Base-by-base conservation (phyloP, 495 filamentous ascomycete species). In the Penicillium cataractarum region DNA sequence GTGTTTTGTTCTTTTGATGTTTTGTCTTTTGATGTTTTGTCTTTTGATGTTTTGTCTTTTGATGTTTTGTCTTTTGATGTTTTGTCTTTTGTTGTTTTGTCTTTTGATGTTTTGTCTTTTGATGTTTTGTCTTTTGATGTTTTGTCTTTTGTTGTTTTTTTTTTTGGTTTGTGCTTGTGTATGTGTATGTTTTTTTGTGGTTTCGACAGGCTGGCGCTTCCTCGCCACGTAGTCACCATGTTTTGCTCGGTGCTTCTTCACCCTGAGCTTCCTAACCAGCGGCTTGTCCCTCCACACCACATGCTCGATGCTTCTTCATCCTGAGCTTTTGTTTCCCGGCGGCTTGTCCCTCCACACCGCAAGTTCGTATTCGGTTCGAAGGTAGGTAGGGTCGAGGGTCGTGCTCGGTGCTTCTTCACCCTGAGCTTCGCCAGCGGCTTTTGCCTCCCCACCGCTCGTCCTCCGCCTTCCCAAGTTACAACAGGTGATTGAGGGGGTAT, bases 241-340 rank as follows among this genome's bases (percentile, higher is more conserved):
- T 9, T 46, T 21, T 46, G 42, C 42, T 46, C 21, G 42, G 42
- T 46, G 42, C 42, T 46, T 46, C 42, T 46, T 46, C 42, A 46
- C 42, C 42, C 42, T 46, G 40, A 44, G 40, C 40, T 44, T 13
- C 35, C 22, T 44, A 8, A 21, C 40, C 40, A 44, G 40, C 19
- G 40, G 40, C 19, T 44, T 44, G 40, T 44, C 19, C 40, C 40
- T 10, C 40, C 40, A 1, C 40, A 37, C 40, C 40, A 19, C 40
- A 21, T 21, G n/a, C n/a, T 21, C 6, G 19, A 9, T 44, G 40
- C 40, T 44, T 44, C 40, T 44, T 44, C 40, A 44, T 10, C 40
- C 40, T 44, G 6, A 46, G 21, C 8, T n/a, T n/a, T n/a, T 0
- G 17, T 12, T 24, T 39, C 35, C 42, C 42, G 13, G 42, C 19